Conservation (phyloP, 2,329 filamentous ascomycete genomes). For the Neobulgaria alba region DNA sequence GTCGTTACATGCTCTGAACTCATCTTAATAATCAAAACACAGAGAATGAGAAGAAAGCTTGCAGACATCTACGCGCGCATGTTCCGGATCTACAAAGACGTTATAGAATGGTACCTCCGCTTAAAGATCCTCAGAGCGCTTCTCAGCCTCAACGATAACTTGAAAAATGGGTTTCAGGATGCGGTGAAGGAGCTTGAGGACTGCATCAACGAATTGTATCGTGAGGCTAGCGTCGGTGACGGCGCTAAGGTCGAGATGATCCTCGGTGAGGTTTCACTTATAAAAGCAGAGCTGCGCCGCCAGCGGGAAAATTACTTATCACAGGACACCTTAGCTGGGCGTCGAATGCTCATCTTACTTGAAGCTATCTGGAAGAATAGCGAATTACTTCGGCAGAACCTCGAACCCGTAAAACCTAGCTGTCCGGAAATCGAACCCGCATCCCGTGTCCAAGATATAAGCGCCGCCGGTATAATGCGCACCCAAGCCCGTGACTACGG, state of each 20-base stretch:
- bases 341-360: too few species aligned
- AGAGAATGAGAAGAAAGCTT: neutral
- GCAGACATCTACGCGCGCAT: neutral
- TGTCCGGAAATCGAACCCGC: neutral
- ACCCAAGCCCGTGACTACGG: neutral
- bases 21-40: neutral
- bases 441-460: neutral
- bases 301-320: too few species aligned
- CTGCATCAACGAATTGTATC: too few species aligned
- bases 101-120: neutral
- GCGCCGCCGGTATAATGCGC: neutral
- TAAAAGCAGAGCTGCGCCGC: too few species aligned
- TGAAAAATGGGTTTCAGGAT: neutral
- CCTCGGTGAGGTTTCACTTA: too few species aligned
- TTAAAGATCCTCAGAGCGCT: neutral
- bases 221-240: too few species aligned
- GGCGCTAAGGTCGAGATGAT: too few species aligned
- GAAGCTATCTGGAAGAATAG: too few species aligned
- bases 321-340: too few species aligned
- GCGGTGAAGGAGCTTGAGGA: neutral
- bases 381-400: too few species aligned
- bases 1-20: neutral
- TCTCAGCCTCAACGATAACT: neutral
- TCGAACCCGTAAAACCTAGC: neutral
- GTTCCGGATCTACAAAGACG: neutral